A percentile compares a stretch with the other conserved stretches of the same genome.
phyloP scores from a whole-genome alignment of 139 green algal species.

The Diplosphaera chodatii region DNA sequence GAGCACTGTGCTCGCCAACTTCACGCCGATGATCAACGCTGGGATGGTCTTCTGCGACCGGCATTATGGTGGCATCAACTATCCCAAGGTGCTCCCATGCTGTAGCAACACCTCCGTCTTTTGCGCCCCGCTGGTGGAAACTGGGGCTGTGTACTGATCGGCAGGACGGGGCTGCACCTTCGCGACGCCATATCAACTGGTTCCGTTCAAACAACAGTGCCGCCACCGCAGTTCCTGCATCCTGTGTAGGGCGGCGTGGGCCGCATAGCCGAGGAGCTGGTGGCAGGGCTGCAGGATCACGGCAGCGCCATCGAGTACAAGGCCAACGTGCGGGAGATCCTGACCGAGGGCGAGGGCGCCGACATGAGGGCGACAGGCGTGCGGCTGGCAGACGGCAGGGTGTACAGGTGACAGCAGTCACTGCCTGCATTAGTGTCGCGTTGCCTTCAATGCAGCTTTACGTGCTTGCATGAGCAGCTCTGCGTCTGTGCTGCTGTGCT shows the following conservation, averaged over 20 bases:
- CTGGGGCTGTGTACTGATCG: too few species aligned
- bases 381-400: conserved; percentile 68
- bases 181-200: too few species aligned
- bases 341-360: conserved; percentile 48
- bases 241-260: conserved; percentile 75
- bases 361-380: conserved; percentile 59
- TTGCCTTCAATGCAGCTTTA: too few species aligned
- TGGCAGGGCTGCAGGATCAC: conserved; percentile 53
- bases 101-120: too few species aligned
- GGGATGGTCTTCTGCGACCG: conserved; percentile 69
- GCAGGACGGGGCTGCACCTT: too few species aligned
- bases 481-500: too few species aligned
- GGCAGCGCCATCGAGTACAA: conserved; percentile 85
- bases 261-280: conserved; percentile 69
- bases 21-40: conserved; percentile 95
- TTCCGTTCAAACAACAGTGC: too few species aligned
- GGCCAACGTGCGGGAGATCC: conserved; percentile 68
- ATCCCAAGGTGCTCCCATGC: conserved; percentile 49
- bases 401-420: conserved; percentile 38
- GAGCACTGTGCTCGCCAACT: conserved; percentile 77
- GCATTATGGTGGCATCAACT: conserved; percentile 97
- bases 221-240: too few species aligned
- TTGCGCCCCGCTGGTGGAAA: too few species aligned
- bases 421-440: too few species aligned
- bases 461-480: too few species aligned